Base-by-base conservation (phyloP, 768 basidiomycete genomes). In the Lyophyllum shimeji region DNA sequence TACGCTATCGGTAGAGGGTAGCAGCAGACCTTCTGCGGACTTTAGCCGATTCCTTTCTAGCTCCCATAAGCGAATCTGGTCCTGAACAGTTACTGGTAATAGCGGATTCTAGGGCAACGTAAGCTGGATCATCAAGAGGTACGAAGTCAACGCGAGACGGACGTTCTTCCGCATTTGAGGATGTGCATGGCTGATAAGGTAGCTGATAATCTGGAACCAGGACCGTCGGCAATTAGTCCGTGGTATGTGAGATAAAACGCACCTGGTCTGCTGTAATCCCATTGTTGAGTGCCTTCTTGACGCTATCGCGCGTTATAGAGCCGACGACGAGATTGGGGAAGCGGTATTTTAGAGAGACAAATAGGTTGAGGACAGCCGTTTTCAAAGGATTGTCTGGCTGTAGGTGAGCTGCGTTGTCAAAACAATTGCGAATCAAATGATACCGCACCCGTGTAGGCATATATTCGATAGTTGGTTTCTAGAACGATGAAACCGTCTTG, bases 291-390 rank as follows among this genome's bases (percentile, higher is more conserved):
- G 97, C 97, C 69, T 88, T 89, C 77, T 93, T 91, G 58, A 99
- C 94, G 66, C 94, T 95, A 58, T 97, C 93, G 63, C 97, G 84
- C 27, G 95, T 98, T 59, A 99, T 87, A 63, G 89, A 85, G 39
- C 96, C 97, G 44, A 98, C 93, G n/a, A 94, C 94, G 52, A 99
- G 80, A 74, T 99, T 98, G 12, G 94, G 93, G 67, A 98, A 99
- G 47, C 96, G 89, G 62, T 94, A 92, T 71, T 93, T 93, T 70
- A 99, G 77, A 11, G 88, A 85, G 27, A 96, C 86, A 68, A 98
- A 99, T 17, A 98, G 81, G 67, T 95, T 95, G 29, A 99, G 76
- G 47, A 99, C 94, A 17, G 96, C 94, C 42, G 94, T 97, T 73
- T 97, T 95, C 21, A 99, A 79, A 24, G 95, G 91, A 71, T 98